Evolutionary conservation across 2,329 filamentous ascomycete species (phyloP).

Genomic region (Teratosphaeria zuluensis): DNA sequence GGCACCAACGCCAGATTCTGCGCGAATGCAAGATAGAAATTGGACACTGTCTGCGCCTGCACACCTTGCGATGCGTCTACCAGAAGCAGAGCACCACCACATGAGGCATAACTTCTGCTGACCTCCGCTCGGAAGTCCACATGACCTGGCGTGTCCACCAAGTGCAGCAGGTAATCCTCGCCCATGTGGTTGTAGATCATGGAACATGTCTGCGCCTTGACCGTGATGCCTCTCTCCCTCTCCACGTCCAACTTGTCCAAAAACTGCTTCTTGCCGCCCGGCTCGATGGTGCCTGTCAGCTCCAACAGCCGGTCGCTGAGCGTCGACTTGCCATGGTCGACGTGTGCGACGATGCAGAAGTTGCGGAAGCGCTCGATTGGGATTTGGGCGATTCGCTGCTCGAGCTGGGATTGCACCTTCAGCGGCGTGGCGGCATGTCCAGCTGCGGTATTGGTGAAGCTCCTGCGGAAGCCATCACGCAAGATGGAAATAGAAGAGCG

Average conservation of each 20-base stretch:
- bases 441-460: slow-evolving; percentile 17
- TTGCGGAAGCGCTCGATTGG: slow-evolving; percentile 77
- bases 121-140: slow-evolving; percentile 97
- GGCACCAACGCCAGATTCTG: slow-evolving; percentile 80
- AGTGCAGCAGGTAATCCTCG: slow-evolving; percentile 82
- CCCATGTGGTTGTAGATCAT: slow-evolving; percentile 90
- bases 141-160: slow-evolving; percentile 94
- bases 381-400: slow-evolving; percentile 60
- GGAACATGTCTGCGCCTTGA: slow-evolving; percentile 96
- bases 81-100: slow-evolving; percentile 80
- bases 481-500: neutral
- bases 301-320: slow-evolving; percentile 87
- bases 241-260: slow-evolving; percentile 96
- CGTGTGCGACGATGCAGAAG: slow-evolving; percentile 97
- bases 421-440: slow-evolving; percentile 27
- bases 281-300: slow-evolving; percentile 82
- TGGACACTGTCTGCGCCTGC: slow-evolving; percentile 95
- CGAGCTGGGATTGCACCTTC: slow-evolving; percentile 42
- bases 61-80: slow-evolving; percentile 95
- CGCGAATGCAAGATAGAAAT: slow-evolving; percentile 95
- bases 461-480: slow-evolving; percentile 13
- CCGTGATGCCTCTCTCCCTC: slow-evolving; percentile 89
- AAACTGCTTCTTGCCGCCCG: slow-evolving; percentile 85
- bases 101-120: slow-evolving; percentile 89
- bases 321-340: slow-evolving; percentile 97